These are phyloP conservation scores for Stevia rebaudiana DNA, from an alignment of 140 eudicot species.

Conservation along the genomic window DNA sequence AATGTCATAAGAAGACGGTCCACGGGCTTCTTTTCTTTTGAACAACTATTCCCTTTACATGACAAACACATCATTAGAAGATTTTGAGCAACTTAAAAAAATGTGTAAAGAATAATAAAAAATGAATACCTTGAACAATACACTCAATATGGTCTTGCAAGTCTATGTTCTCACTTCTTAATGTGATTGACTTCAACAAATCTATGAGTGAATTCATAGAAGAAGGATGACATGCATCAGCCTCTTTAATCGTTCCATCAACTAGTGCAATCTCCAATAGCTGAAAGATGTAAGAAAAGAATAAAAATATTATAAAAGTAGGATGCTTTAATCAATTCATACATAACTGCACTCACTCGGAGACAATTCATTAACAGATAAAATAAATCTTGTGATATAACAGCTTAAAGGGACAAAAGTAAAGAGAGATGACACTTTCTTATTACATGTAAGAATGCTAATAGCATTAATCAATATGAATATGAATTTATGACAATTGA, in stretches of 20 bases:
- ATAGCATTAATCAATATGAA: conserved; percentile 2
- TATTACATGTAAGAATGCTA: not conserved
- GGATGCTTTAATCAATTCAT: not conserved
- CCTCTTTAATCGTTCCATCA: conserved; percentile 65
- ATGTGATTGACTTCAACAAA: conserved; percentile 33
- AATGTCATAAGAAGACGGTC: conserved; percentile 65
- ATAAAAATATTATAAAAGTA: not conserved
- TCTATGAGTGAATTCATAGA: conserved; percentile 40
- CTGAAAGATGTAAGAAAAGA: conserved; percentile 45
- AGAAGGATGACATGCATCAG: conserved; percentile 48
- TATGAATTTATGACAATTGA: not conserved
- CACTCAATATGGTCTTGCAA: conserved; percentile 58
- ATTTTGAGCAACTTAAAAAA: conserved; percentile 1
- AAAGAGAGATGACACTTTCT: not conserved
- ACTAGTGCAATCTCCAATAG: conserved; percentile 62
- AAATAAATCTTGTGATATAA: not conserved
- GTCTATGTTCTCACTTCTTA: conserved; percentile 29
- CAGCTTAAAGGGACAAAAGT: not conserved
- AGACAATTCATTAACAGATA: conserved; percentile 8
- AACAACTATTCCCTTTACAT: conserved; percentile 59
- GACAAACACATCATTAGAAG: conserved; percentile 27
- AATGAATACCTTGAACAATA: conserved; percentile 61
- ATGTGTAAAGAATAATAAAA: conserved; percentile 1
- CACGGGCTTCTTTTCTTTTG: conserved; percentile 54
- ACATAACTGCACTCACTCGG: not conserved